Percentiles rank a stretch among this genome's conserved stretches.
These are phyloP conservation scores for Aristolochia fimbriata DNA, from an alignment of 164 flowering plant genomes.

Conservation along the genomic window DNA sequence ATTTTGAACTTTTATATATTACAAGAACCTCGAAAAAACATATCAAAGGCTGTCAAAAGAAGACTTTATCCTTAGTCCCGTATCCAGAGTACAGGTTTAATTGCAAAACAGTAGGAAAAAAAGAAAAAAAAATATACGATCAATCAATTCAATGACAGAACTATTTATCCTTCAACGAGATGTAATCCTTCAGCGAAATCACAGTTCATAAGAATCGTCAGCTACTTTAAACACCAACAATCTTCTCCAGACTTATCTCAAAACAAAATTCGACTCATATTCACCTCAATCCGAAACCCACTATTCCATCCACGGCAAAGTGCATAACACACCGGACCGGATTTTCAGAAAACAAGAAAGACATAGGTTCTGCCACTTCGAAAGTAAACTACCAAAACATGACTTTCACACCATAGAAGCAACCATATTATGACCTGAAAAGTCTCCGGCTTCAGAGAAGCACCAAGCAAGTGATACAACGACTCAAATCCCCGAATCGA, in stretches of 20 bases:
- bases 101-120: too few relatives aligned
- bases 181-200: too few relatives aligned
- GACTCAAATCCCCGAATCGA: slow-evolving; percentile 79
- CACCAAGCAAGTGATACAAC: slow-evolving; percentile 49
- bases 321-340: not conserved
- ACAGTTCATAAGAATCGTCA: too few relatives aligned
- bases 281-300: not conserved
- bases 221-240: not conserved
- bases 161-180: too few relatives aligned
- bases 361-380: not conserved
- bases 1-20: too few relatives aligned
- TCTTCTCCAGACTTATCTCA: not conserved
- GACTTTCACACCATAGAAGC: not conserved
- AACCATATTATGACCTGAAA: slow-evolving; percentile 38
- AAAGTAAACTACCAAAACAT: not conserved
- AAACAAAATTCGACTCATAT: not conserved
- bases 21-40: too few relatives aligned
- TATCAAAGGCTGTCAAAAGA: too few relatives aligned
- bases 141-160: too few relatives aligned
- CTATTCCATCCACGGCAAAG: not conserved
- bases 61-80: too few relatives aligned
- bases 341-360: not conserved
- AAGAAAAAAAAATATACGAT: too few relatives aligned
- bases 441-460: slow-evolving; percentile 56
- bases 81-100: too few relatives aligned